Evolutionary conservation across 1,284 basidiomycete species (phyloP), one percentile per base, ranked within the genome.

Genomic region (Mycena sp.): DNA sequence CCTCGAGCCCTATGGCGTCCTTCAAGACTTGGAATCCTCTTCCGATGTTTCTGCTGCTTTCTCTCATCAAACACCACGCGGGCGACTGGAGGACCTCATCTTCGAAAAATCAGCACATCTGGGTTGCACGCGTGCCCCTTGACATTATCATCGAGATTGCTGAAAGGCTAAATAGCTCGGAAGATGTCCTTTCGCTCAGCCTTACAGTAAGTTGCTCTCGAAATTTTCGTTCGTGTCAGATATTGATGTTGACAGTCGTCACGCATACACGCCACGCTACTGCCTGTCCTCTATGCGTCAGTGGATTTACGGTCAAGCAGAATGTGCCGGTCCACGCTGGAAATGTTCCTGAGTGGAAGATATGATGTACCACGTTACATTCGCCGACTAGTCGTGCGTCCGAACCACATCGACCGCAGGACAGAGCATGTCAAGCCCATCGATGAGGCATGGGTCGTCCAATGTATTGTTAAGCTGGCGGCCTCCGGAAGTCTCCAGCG

Each of bases 281-380:
- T 64, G 55, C 65, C 62, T 41, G 56, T 59, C 56, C 65, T 67
- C 40, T 67, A 67, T 30, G 50, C 61, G 50, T 64, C 61, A 30
- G 65, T 67, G 19, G 65, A 67, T 25, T 48, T 67, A 26, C 62
- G 56, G 16, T 64, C 62, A 10, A 67, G 62, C 55, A 40, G 52
- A 25, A 58, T 50, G 59, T 67, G 65, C 59, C 53, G 54, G 49
- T 21, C 38, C 32, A 59, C 56, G 0, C 30, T 67, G 1, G 48
- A 55, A 14, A 49, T 61, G 52, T 40, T 67, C 3, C 23, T 61
- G 6, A 40, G 37, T 23, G 21, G 53, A 4, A 32, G 41, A 46
- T 46, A 53, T 10, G 53, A 61, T 52, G 55, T 58, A 48, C 45
- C 61, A 28, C 61, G 65, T 28, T 58, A 58, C 23, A 58, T 67